Conservation (phyloP, 805 yeast genomes). For the Clavispora carvajalis region DNA sequence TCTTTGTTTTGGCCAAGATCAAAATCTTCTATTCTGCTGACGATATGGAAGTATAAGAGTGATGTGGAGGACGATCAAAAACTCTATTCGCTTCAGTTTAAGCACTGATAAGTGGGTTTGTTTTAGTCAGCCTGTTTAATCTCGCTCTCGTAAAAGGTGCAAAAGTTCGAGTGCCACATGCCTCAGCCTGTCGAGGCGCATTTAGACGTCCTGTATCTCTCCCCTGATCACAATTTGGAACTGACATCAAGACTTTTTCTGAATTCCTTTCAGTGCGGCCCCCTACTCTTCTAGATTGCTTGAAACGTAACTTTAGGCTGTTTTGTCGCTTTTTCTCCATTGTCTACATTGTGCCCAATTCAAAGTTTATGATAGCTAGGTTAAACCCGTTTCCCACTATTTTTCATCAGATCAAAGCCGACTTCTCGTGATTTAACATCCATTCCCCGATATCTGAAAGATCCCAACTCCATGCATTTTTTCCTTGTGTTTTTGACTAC, state of each 20-base stretch:
- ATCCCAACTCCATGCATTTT: neutral
- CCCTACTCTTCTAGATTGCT: neutral
- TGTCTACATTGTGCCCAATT: too few species aligned
- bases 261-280: neutral
- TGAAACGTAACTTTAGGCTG: neutral
- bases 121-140: too few species aligned
- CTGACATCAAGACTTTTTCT: neutral
- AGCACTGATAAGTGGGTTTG: too few species aligned
- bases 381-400: too few species aligned
- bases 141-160: too few species aligned
- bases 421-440: neutral
- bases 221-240: neutral
- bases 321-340: too few species aligned
- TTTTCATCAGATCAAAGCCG: neutral
- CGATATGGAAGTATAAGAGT: too few species aligned
- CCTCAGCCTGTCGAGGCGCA: neutral
- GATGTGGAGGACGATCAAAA: too few species aligned
- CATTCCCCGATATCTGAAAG: neutral
- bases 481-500: neutral
- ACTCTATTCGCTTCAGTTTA: too few species aligned
- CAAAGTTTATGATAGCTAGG: too few species aligned
- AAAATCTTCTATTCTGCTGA: neutral
- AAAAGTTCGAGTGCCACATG: neutral
- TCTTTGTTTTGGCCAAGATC: neutral
- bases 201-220: neutral